phyloP scores from a whole-genome alignment of 2,329 filamentous ascomycete species.

The Epichloe glyceriae region DNA sequence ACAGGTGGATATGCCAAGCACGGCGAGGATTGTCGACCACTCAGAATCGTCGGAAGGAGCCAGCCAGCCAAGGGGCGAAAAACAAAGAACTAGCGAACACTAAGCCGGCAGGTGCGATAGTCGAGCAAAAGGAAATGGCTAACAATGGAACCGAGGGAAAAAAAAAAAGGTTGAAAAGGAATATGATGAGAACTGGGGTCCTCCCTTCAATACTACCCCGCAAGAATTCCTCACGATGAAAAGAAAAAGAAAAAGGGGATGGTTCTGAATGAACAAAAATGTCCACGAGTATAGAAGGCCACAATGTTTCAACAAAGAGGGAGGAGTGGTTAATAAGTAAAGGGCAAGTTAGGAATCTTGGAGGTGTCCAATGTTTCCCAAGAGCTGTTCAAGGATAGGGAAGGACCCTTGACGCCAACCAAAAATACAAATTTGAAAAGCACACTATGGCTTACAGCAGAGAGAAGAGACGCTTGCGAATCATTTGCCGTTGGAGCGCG shows the following conservation, averaged over 20 bases:
- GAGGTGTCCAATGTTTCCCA: not conserved
- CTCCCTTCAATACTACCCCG: constrained; percentile 5
- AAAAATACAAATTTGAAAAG: not conserved
- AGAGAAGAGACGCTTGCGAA: not conserved
- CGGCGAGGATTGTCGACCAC: not conserved
- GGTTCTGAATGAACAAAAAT: not conserved
- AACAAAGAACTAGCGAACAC: constrained; percentile 4
- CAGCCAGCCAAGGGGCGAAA: not conserved
- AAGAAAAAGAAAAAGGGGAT: not conserved
- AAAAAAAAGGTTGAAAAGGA: not conserved
- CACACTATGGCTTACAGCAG: not conserved
- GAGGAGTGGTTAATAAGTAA: not conserved
- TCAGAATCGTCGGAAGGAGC: not conserved
- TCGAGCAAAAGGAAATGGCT: not conserved
- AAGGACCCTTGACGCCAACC: not conserved
- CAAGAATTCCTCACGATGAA: constrained; percentile 3
- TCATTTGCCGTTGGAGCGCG: not conserved
- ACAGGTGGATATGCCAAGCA: not conserved
- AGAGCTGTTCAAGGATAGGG: not conserved
- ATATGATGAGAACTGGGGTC: not conserved
- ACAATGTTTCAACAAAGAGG: not conserved
- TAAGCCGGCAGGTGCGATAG: constrained; percentile 3
- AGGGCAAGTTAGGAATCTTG: not conserved
- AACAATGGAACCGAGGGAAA: not conserved
- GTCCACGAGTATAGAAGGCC: not conserved